Evolutionary conservation across 176 grass and related monocot genomes (phyloP), one percentile per base, ranked within the genome.

Genomic region (Typha latifolia): DNA sequence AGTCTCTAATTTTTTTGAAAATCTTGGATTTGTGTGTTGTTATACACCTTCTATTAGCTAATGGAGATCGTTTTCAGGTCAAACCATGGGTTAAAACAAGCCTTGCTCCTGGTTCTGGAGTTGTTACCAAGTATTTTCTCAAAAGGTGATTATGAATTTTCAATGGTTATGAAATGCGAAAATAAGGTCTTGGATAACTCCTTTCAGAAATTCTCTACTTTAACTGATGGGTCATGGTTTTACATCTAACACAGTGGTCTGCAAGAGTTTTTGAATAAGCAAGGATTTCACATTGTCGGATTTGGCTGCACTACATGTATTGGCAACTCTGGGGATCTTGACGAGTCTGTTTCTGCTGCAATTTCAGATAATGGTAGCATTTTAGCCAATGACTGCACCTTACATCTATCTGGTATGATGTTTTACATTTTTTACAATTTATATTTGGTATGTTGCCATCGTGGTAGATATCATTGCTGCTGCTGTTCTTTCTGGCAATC

Each of bases 61-160:
- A 4, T 69, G 24, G 13, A 75, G 31, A 6, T 18, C 72, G 70
- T 14, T 50, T 82, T 81, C 73, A 96, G 91, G 87, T 96, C 18
- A 96, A 96, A 81, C 91, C 87, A 75, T 96, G 91, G 91, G 78
- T 96, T 43, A 96, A 96, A 63, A 96, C 91, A 70, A 96, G 91
- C 66, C 84, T 96, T 67, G 91, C 91, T 66, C 91, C 91, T 77
- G 91, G 91, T 76, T 96, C 91, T 57, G 91, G 91, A 62, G 91
- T 88, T 64, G 91, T 96, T 52, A 96, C 91, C n/a, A 96, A 90
- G 71, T 96, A 96, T 64, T 83, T 96, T 67, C 79, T 87, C 74
- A 63, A 87, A 76, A 96, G 91, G 91, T 96, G 85, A 11, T 48
- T 47, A 49, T 62, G 26, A 16, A 73, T 49, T 1, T 12, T 53